phyloP scores from a whole-genome alignment of 106 monocot genomes.

The Acorus gramineus region DNA sequence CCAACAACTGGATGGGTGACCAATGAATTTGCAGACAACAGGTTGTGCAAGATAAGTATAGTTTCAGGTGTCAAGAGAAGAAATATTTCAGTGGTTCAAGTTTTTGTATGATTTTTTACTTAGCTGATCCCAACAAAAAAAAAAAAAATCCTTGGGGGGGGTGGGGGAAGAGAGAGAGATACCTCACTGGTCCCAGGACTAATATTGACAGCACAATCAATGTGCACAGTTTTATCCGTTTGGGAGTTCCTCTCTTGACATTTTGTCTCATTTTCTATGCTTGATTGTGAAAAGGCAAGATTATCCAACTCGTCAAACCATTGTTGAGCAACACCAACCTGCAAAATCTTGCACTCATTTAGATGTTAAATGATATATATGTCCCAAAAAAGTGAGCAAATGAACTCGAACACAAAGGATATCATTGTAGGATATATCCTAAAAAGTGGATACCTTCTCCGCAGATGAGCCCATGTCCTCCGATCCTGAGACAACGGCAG shows the following conservation, averaged over 20 bases:
- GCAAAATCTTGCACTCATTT: background rate
- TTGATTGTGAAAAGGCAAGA: slow-evolving; percentile 45
- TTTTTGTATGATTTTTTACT: too few species aligned
- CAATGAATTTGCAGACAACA: too few species aligned
- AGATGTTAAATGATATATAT: too few species aligned
- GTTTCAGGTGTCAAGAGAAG: too few species aligned
- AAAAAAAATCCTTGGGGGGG: too few species aligned
- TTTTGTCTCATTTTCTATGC: slow-evolving; percentile 12
- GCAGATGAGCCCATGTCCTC: slow-evolving; percentile 11
- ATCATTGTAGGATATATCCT: too few species aligned
- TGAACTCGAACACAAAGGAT: background rate
- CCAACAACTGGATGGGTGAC: too few species aligned
- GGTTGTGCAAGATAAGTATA: too few species aligned
- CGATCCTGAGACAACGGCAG: slow-evolving; percentile 37
- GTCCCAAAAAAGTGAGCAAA: background rate
- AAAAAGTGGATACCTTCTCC: slow-evolving; percentile 42
- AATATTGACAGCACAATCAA: slow-evolving; percentile 53
- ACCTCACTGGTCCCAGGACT: slow-evolving; percentile 95
- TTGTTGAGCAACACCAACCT: slow-evolving; percentile 89
- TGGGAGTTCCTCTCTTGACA: slow-evolving; percentile 4
- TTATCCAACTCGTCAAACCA: slow-evolving; percentile 94
- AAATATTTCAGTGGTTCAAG: too few species aligned
- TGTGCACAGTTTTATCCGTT: slow-evolving; percentile 25
- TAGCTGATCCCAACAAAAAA: too few species aligned
- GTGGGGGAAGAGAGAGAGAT: background rate